Conservation (phyloP, 306 rosid genomes). For the Rosa lucieae region DNA sequence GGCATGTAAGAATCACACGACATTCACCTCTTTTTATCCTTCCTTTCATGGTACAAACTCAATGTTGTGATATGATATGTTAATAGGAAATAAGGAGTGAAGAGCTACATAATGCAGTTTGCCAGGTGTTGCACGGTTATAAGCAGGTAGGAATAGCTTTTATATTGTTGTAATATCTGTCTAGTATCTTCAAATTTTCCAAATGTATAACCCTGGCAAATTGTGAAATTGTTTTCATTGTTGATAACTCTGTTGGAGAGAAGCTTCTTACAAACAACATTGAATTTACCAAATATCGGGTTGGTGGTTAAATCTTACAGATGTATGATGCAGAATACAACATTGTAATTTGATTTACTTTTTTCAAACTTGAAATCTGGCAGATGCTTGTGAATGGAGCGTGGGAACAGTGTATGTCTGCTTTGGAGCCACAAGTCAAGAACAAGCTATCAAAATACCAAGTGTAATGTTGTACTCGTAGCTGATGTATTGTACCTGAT, state of each 20-base stretch:
- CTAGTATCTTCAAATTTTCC: not conserved
- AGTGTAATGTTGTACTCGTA: conserved; percentile 40
- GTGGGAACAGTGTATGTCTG: conserved; percentile 97
- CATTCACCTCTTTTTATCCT: conserved; percentile 5
- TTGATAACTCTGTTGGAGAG: not conserved
- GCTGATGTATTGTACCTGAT: conserved; percentile 10
- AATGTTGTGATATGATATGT: conserved; percentile 19
- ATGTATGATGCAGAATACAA: not conserved
- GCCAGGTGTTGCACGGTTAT: conserved; percentile 94
- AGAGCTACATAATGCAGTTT: conserved; percentile 85
- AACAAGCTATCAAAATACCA: conserved; percentile 89
- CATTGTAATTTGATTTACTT: conserved; percentile 10
- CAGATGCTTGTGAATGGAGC: conserved; percentile 97
- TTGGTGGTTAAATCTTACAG: not conserved
- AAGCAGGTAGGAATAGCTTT: conserved; percentile 69
- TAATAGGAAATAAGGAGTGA: conserved; percentile 89
- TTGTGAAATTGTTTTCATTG: not conserved
- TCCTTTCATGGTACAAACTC: conserved; percentile 10
- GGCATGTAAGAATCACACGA: conserved; percentile 74
- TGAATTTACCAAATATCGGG: not conserved
- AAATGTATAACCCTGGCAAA: not conserved
- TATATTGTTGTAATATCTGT: conserved; percentile 16
- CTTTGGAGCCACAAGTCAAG: conserved; percentile 84
- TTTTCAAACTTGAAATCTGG: conserved; percentile 6
- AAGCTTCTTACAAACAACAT: not conserved